Percentiles rank a stretch among this genome's conserved stretches.
phyloP scores from a whole-genome alignment of 768 basidiomycete genomes.

The Naganishia friedmannii region DNA sequence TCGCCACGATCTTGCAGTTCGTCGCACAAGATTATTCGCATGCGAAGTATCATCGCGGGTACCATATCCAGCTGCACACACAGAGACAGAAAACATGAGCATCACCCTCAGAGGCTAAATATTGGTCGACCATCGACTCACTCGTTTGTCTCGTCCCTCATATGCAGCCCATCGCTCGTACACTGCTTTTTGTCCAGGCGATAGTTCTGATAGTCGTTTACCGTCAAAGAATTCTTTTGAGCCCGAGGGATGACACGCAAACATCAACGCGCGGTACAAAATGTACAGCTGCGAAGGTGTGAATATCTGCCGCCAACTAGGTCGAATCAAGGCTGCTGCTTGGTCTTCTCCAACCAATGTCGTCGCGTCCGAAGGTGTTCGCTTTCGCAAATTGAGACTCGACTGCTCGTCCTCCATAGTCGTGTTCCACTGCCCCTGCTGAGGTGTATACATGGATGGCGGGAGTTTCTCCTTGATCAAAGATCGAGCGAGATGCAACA shows the following conservation, averaged over 20 bases:
- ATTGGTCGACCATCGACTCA: neutral
- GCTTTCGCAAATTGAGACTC: neutral
- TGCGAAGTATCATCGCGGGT: slow-evolving; percentile 20
- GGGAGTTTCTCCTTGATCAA: slow-evolving; percentile 8
- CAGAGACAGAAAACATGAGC: neutral
- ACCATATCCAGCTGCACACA: slow-evolving; percentile 15
- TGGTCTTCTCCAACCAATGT: slow-evolving; percentile 8
- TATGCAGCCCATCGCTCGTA: slow-evolving; percentile 17
- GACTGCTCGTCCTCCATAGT: slow-evolving; percentile 16
- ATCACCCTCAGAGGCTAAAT: no score
- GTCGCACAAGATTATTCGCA: slow-evolving; percentile 19
- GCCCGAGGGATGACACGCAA: slow-evolving; percentile 6
- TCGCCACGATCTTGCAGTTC: slow-evolving; percentile 6
- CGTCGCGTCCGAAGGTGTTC: slow-evolving; percentile 4
- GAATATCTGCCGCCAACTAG: slow-evolving; percentile 5
- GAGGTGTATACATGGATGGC: neutral
- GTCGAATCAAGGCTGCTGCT: neutral
- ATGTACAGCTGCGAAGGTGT: slow-evolving; percentile 17
- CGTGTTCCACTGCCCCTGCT: slow-evolving; percentile 5
- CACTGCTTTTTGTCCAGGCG: slow-evolving; percentile 12
- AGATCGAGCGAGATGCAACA: slow-evolving; percentile 14
- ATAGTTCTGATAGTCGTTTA: slow-evolving; percentile 17
- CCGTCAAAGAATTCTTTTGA: slow-evolving; percentile 24
- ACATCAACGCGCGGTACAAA: slow-evolving; percentile 22
- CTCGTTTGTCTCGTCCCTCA: slow-evolving; percentile 23